These are phyloP conservation scores for Paulownia fortunei DNA, from an alignment of 257 asterid genomes.

Conservation along the genomic window DNA sequence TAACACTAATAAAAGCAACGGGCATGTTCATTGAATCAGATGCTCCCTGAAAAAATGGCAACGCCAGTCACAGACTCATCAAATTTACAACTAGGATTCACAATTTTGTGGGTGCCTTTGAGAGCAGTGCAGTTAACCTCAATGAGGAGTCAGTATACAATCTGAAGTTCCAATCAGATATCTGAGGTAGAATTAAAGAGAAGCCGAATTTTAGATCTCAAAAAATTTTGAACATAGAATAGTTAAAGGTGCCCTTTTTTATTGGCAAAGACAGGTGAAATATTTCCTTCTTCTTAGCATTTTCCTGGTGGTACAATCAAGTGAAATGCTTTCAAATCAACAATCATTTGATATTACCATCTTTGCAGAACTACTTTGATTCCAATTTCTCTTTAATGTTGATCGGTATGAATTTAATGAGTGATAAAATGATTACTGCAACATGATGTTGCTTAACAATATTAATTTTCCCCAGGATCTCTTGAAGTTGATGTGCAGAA, in stretches of 20 bases:
- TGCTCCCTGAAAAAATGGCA: constrained; percentile 73
- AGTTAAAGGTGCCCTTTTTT: not conserved
- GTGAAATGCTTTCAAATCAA: not conserved
- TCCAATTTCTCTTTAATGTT: not conserved
- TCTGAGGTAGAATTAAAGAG: not conserved
- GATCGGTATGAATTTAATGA: not conserved
- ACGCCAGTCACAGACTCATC: not conserved
- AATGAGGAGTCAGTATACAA: not conserved
- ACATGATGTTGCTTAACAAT: not conserved
- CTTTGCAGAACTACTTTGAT: not conserved
- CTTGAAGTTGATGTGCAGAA: not conserved
- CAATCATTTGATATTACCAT: not conserved
- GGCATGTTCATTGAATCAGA: constrained; percentile 90
- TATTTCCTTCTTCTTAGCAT: not conserved
- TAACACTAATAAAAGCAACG: constrained; percentile 84
- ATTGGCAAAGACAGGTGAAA: not conserved
- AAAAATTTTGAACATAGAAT: not conserved
- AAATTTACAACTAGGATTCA: not conserved
- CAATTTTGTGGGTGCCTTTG: no score
- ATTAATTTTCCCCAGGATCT: not conserved
- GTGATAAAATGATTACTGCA: not conserved
- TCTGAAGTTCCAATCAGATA: not conserved
- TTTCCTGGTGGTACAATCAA: not conserved
- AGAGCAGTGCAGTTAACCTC: not conserved
- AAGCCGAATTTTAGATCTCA: not conserved